A percentile compares a stretch with the other conserved stretches of the same genome.
Conservation (phyloP, 352 stramenopile species). For the Pythium chondricola region DNA sequence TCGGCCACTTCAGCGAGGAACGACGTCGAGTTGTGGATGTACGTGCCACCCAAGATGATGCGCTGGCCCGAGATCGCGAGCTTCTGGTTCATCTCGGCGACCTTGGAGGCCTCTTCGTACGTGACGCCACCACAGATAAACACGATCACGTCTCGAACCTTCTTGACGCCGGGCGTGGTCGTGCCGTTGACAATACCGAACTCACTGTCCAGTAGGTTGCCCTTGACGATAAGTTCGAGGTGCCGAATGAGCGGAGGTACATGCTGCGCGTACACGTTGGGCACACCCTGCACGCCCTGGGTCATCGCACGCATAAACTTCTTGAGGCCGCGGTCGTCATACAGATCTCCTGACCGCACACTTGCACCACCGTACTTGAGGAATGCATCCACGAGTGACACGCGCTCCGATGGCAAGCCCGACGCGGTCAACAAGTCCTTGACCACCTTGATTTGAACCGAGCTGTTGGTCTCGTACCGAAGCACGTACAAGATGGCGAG, state of each 20-base stretch:
- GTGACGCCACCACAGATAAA: conserved; percentile 98
- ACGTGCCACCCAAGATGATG: conserved; percentile 94
- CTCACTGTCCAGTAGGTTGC: conserved; percentile 66
- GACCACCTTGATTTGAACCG: conserved; percentile 72
- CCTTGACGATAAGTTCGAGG: conserved; percentile 80
- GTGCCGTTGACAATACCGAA: conserved; percentile 97
- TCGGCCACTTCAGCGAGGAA: conserved; percentile 93
- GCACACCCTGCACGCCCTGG: conserved; percentile 92
- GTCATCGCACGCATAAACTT: conserved; percentile 91
- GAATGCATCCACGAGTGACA: conserved; percentile 56
- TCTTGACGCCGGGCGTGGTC: conserved; percentile 93
- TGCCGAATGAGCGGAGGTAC: conserved; percentile 94
- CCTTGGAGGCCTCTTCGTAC: conserved; percentile 98
- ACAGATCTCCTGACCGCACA: conserved; percentile 65
- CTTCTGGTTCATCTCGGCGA: conserved; percentile 95
- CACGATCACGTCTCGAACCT: conserved; percentile 95
- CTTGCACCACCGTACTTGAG: conserved; percentile 68
- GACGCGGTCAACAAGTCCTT: conserved; percentile 56
- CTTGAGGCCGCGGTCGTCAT: conserved; percentile 77
- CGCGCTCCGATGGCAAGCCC: conserved; percentile 35
- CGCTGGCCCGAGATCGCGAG: conserved; percentile 69
- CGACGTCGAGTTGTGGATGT: conserved; percentile 96
- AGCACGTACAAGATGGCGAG: conserved; percentile 98
- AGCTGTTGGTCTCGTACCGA: conserved; percentile 93
- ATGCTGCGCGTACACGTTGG: conserved; percentile 99